Evolutionary conservation across 495 filamentous ascomycete species (phyloP), one percentile per base, ranked within the genome.

Genomic region (Neurospora sp.): DNA sequence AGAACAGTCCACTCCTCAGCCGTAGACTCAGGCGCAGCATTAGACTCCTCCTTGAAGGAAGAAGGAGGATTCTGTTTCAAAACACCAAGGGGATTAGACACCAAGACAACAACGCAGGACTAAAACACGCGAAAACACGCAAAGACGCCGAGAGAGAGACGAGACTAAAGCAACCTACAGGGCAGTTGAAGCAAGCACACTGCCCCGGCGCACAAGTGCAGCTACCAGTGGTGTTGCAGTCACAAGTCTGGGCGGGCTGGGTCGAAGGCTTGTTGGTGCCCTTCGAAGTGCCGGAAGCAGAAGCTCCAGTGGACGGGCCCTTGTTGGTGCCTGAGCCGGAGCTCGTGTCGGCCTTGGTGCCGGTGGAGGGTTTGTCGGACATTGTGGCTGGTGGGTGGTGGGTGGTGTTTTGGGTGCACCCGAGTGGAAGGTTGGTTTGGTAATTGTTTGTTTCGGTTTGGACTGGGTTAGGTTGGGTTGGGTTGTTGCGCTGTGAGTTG

Each of bases 181-280:
- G 74, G 74, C 77, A 79, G 43, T 74, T 76, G 8, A 73, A 37
- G 34, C 77, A 79, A 24, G 76, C 75, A 75, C 77, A 79, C 59
- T 76, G 42, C 1, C 77, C 77, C 70, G 69, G 5, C 15, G 76
- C 69, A n/a, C 77, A 79, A 69, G 13, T 73, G 71, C 77, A 79
- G 7, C 73, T 72, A 13, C 77, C 77, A 1, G 71, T 59, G 0
- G 36, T 37, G 31, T 62, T 24, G 69, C 76, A 79, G 1, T 72
- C 73, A 40, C 77, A 77, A 39, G 54, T 66, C 54, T 66, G 28
- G 3, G 15, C 19, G 11, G 54, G 6, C 28, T 17, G 13, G 28
- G 24, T 13, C 10, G 48, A 28, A 5, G 11, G 48, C 21, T 54
- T 54, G 0, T 59, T 3, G 10, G 4, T 8, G 45, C 10, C 24